These are phyloP conservation scores for Polytrichum formosum DNA, from an alignment of 225 moss, liverwort and hornwort species.

Conservation along the genomic window DNA sequence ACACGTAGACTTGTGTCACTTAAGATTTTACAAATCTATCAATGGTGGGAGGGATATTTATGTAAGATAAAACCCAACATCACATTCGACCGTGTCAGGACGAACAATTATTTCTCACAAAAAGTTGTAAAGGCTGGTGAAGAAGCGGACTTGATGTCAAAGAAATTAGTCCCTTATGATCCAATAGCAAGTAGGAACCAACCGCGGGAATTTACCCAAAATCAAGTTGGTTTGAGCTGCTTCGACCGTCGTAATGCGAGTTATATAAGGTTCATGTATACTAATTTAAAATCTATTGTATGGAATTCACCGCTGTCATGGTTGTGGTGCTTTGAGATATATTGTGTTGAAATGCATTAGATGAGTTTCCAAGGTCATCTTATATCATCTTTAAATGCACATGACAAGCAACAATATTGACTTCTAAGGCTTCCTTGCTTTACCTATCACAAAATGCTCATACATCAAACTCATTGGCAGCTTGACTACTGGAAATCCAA, in stretches of 20 bases:
- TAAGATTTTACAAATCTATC: neutral
- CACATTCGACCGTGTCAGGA: slow-evolving; percentile 7
- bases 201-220: slow-evolving; percentile 16
- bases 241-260: slow-evolving; percentile 32
- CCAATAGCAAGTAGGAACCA: slow-evolving; percentile 20
- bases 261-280: slow-evolving; percentile 19
- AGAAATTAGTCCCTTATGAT: slow-evolving; percentile 21
- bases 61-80: neutral
- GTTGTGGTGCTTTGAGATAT: neutral
- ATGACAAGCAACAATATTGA: neutral
- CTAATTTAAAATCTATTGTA: neutral
- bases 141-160: slow-evolving; percentile 19
- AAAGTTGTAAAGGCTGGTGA: slow-evolving; percentile 31
- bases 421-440: neutral
- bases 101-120: slow-evolving; percentile 27
- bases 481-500: slow-evolving; percentile 25
- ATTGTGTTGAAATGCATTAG: neutral
- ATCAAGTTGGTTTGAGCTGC: slow-evolving; percentile 18
- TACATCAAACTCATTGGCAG: slow-evolving; percentile 5
- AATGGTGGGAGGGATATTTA: neutral
- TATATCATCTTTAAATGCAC: neutral
- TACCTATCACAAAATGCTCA: neutral
- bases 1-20: no score
- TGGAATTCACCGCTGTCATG: neutral
- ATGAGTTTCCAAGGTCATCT: neutral